Conservation (phyloP, 306 rosid genomes). For the Prunus kanzakura region DNA sequence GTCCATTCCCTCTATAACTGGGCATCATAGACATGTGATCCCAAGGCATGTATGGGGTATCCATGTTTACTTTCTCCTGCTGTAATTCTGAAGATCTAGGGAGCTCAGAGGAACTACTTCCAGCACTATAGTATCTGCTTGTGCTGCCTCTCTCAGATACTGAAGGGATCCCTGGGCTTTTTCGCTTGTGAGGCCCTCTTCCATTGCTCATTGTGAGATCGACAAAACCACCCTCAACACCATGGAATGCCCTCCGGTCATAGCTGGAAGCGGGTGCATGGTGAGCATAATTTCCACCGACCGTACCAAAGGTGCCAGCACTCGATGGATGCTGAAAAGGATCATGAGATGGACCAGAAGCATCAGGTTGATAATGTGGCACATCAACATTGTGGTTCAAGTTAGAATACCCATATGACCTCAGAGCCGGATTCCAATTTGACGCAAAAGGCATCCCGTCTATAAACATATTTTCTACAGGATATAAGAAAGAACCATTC, state of each 20-base stretch:
- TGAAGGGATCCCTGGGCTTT: slow-evolving; percentile 78
- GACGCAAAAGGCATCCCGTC: slow-evolving; percentile 55
- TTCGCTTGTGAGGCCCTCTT: slow-evolving; percentile 74
- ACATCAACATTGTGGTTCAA: slow-evolving; percentile 48
- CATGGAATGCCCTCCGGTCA: slow-evolving; percentile 60
- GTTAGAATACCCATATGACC: slow-evolving; percentile 62
- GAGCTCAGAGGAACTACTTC: slow-evolving; percentile 63
- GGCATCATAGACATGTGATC: slow-evolving; percentile 57
- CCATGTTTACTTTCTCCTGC: slow-evolving; percentile 61
- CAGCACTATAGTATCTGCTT: slow-evolving; percentile 58
- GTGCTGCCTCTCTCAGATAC: slow-evolving; percentile 71
- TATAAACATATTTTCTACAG: slow-evolving; percentile 51
- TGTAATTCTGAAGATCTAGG: slow-evolving; percentile 54
- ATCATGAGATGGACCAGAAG: slow-evolving; percentile 60
- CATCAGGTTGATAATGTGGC: slow-evolving; percentile 58
- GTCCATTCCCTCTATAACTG: slow-evolving; percentile 58
- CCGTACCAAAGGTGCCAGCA: slow-evolving; percentile 50
- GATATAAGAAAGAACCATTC: slow-evolving; percentile 55
- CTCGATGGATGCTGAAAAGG: slow-evolving; percentile 52
- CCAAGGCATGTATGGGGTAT: slow-evolving; percentile 72
- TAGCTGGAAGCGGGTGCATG: slow-evolving; percentile 60
- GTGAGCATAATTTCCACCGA: slow-evolving; percentile 46
- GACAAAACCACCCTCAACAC: slow-evolving; percentile 53
- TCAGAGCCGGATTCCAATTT: slow-evolving; percentile 54
- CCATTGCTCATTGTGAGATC: slow-evolving; percentile 75